These are phyloP conservation scores for Oryza brachyantha DNA, from an alignment of 176 grass and related monocot species.

Conservation along the genomic window DNA sequence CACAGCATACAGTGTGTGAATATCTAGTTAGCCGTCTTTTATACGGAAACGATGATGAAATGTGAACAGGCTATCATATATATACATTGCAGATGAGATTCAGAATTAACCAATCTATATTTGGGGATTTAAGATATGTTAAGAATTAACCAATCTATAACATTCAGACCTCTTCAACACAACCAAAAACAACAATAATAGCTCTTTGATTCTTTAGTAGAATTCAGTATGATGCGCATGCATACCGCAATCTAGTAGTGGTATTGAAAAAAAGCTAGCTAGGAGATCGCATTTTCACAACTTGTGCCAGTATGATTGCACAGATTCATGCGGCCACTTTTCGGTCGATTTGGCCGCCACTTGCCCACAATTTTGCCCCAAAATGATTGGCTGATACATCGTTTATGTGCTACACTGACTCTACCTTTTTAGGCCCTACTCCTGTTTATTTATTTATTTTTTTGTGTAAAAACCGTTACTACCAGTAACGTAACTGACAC, in stretches of 20 bases:
- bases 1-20: too few species aligned
- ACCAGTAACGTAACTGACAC: background rate
- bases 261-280: constrained; percentile 3
- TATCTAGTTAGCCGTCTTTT: background rate
- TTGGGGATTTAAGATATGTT: background rate
- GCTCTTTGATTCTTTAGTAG: background rate
- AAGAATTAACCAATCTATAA: background rate
- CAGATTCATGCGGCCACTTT: background rate
- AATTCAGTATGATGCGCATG: background rate
- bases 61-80: background rate
- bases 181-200: too few species aligned
- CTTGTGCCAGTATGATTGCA: background rate
- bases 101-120: background rate
- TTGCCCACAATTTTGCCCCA: too few species aligned
- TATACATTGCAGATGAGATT: background rate
- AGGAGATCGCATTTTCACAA: background rate
- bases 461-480: background rate
- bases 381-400: background rate
- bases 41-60: background rate
- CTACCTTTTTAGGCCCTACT: background rate
- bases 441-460: background rate
- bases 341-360: too few species aligned
- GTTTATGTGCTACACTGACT: background rate
- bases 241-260: background rate
- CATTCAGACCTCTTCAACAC: background rate